A percentile compares a stretch with the other conserved stretches of the same genome.
Conservation (phyloP, 2,329 filamentous ascomycete species). For the Hypoxylon sp. region DNA sequence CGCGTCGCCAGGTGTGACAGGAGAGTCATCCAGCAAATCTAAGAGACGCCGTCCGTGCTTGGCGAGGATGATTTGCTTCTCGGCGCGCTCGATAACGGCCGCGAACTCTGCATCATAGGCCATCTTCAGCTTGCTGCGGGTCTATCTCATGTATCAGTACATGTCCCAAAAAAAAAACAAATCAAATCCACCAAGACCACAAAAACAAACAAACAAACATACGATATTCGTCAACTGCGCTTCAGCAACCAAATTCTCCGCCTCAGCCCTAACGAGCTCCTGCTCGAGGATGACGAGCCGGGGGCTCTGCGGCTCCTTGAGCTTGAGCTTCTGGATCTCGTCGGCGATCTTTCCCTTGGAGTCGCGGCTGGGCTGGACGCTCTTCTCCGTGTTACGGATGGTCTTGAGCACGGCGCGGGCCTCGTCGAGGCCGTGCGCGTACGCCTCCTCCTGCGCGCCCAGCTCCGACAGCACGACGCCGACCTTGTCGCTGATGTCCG, state of each 20-base stretch:
- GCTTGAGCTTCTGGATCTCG: constrained; percentile 91
- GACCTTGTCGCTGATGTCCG: constrained; percentile 94
- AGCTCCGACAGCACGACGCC: constrained; percentile 93
- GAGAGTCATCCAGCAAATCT: constrained; percentile 88
- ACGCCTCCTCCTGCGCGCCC: constrained; percentile 92
- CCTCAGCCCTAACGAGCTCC: constrained; percentile 95
- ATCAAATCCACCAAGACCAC: background rate
- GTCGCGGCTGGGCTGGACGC: constrained; percentile 92
- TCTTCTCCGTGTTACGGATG: constrained; percentile 95
- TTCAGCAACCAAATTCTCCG: constrained; percentile 95
- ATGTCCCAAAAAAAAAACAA: background rate
- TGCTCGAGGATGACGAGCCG: constrained; percentile 90
- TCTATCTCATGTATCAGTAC: constrained; percentile 65
- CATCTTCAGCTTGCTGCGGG: constrained; percentile 95
- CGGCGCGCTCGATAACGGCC: constrained; percentile 93
- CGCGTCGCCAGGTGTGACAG: constrained; percentile 87
- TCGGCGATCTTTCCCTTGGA: constrained; percentile 89
- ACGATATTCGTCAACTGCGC: constrained; percentile 96
- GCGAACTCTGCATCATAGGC: constrained; percentile 91
- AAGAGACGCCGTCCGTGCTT: constrained; percentile 90
- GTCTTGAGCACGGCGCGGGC: constrained; percentile 86
- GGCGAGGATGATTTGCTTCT: constrained; percentile 96
- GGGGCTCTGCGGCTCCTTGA: constrained; percentile 89
- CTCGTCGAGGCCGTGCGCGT: constrained; percentile 89
- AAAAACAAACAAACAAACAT: constrained; percentile 56